phyloP scores from a whole-genome alignment of 495 filamentous ascomycete genomes.

The Hyaloscypha hepaticicola region DNA sequence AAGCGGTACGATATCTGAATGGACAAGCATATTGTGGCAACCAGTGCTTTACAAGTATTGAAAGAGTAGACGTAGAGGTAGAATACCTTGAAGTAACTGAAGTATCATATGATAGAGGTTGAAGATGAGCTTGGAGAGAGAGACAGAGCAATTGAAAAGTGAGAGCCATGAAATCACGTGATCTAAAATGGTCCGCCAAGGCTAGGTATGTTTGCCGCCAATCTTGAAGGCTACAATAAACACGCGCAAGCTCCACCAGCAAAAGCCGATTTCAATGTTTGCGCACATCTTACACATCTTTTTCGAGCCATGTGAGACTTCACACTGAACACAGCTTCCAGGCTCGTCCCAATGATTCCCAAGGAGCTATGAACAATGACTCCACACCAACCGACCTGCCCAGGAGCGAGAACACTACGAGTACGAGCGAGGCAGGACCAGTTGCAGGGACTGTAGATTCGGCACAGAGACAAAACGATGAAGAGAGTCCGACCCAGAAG shows the following conservation, averaged over 20 bases:
- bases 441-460: constrained; percentile 33
- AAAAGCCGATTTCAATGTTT: neutral
- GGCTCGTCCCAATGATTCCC: constrained; percentile 38
- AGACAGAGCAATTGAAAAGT: too few species aligned
- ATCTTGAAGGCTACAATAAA: neutral
- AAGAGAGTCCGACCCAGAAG: constrained; percentile 35
- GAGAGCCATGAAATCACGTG: neutral
- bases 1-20: too few species aligned
- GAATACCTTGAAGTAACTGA: too few species aligned
- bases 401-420: constrained; percentile 17
- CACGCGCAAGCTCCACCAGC: neutral
- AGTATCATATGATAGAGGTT: too few species aligned
- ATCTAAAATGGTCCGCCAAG: neutral
- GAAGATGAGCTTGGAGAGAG: too few species aligned
- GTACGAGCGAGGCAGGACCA: constrained; percentile 30
- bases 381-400: constrained; percentile 51
- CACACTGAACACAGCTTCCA: neutral
- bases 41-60: too few species aligned
- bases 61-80: too few species aligned
- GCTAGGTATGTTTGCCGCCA: neutral
- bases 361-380: constrained; percentile 66
- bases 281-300: neutral
- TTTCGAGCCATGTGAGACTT: constrained; percentile 26
- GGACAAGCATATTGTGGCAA: too few species aligned
- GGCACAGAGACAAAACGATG: constrained; percentile 28